Evolutionary conservation across 805 yeast species (phyloP).

Genomic region (Candida andamanensis): DNA sequence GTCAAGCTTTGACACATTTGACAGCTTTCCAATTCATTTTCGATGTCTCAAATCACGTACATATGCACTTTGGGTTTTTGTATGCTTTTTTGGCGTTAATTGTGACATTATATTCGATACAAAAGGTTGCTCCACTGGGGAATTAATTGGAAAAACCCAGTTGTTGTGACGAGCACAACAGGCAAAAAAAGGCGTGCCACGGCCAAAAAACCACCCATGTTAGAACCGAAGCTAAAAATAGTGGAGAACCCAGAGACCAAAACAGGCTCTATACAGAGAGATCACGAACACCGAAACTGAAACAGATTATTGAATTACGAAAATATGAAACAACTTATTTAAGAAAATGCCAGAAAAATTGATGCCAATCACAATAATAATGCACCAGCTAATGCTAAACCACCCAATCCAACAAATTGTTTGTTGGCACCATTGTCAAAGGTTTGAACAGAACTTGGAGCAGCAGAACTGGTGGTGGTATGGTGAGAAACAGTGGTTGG

Average conservation of each 20-base stretch:
- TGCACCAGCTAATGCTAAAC: conserved; percentile 9
- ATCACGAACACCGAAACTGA: no score
- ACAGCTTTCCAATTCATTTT: not conserved
- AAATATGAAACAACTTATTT: no score
- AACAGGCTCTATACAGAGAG: no score
- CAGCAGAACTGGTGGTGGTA: conserved; percentile 13
- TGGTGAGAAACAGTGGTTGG: conserved; percentile 7
- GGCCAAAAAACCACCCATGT: no score
- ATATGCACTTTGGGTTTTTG: conserved; percentile 66
- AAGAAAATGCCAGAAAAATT: not conserved
- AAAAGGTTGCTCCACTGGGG: not conserved
- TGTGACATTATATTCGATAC: conserved; percentile 3
- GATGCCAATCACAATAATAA: conserved; percentile 2
- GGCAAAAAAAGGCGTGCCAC: no score
- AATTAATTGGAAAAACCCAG: no score
- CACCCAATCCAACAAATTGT: conserved; percentile 8
- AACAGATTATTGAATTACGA: no score
- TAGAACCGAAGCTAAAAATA: no score
- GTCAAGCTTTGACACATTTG: not conserved
- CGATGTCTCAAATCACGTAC: conserved; percentile 33
- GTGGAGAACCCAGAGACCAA: no score
- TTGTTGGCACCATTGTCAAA: conserved; percentile 9
- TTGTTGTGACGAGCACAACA: no score
- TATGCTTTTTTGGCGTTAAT: conserved; percentile 47
- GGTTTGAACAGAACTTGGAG: conserved; percentile 5